These are phyloP conservation scores for Nakazawaea siamensis DNA, from an alignment of 805 yeast species.

Conservation along the genomic window DNA sequence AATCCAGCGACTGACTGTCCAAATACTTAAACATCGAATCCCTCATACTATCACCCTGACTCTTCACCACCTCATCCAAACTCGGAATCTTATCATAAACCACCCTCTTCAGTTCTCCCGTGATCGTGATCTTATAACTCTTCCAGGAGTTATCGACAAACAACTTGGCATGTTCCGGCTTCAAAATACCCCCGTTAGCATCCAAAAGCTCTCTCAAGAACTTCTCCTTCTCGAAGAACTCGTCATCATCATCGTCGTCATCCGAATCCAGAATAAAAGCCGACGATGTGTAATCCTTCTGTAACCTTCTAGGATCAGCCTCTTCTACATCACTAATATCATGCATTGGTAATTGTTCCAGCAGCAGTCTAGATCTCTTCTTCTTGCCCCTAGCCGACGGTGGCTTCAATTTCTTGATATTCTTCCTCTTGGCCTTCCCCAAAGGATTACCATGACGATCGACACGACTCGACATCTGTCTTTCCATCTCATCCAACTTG, in stretches of 20 bases:
- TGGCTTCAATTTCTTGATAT: slow-evolving; percentile 7
- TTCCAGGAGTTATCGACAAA: slow-evolving; percentile 10
- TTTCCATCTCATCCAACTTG: slow-evolving; percentile 31
- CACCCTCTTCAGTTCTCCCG: slow-evolving; percentile 1
- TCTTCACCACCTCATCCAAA: slow-evolving; percentile 2
- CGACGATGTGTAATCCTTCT: slow-evolving; percentile 32
- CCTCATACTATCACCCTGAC: not conserved
- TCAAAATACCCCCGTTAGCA: slow-evolving; percentile 6
- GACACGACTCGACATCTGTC: slow-evolving; percentile 14
- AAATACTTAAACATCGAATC: too few relatives aligned
- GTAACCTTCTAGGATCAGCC: slow-evolving; percentile 5
- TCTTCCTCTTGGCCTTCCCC: slow-evolving; percentile 15
- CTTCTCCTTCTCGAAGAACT: slow-evolving; percentile 47
- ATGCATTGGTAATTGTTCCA: slow-evolving; percentile 18
- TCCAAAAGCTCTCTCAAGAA: slow-evolving; percentile 9
- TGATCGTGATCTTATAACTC: slow-evolving; percentile 5
- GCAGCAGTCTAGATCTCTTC: slow-evolving; percentile 10
- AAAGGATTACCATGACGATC: not conserved
- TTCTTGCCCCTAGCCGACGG: slow-evolving; percentile 7
- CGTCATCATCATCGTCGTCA: slow-evolving; percentile 36
- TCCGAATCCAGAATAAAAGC: slow-evolving; percentile 53
- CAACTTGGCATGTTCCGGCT: slow-evolving; percentile 7
- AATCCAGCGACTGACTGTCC: not conserved
- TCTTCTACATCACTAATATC: slow-evolving; percentile 25
- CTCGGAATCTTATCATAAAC: not conserved